Evolutionary conservation across 495 filamentous ascomycete species (phyloP).

Genomic region (Cetradonia linearis): DNA sequence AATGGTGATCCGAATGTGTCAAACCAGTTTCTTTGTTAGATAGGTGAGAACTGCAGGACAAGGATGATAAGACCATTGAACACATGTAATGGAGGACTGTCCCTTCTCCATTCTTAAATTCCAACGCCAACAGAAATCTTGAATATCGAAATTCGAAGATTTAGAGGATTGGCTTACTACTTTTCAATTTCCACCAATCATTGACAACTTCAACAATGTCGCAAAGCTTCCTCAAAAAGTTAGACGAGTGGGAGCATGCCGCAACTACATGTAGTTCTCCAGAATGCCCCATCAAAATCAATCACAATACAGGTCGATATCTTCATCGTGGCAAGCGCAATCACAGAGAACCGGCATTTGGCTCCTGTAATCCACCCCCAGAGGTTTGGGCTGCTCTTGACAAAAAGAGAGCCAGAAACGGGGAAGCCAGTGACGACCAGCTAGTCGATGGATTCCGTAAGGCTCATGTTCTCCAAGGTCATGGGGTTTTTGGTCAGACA

Average conservation of each 20-base stretch:
- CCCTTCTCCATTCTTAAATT: not conserved
- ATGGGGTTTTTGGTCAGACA: not conserved
- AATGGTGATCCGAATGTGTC: not conserved
- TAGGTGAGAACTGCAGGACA: not conserved
- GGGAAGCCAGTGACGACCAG: not conserved
- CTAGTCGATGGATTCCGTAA: not conserved
- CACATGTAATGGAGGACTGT: not conserved
- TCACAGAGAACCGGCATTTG: not conserved
- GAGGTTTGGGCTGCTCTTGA: constrained; percentile 7
- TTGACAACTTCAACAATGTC: not conserved
- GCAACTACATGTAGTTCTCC: not conserved
- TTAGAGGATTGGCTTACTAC: not conserved
- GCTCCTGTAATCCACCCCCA: constrained; percentile 6
- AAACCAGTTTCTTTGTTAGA: not conserved
- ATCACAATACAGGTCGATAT: not conserved
- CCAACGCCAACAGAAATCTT: not conserved
- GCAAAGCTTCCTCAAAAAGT: not conserved
- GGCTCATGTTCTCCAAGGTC: constrained; percentile 5
- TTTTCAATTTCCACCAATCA: not conserved
- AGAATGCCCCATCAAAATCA: not conserved
- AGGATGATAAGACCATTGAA: not conserved
- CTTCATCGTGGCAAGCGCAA: constrained; percentile 1
- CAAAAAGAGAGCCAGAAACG: not conserved
- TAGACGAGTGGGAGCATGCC: constrained; percentile 3
- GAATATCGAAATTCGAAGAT: not conserved